A percentile compares a stretch with the other conserved stretches of the same genome.
phyloP scores from a whole-genome alignment of 192 early-diverging fungal species.

The Rhizophlyctis rosea region DNA sequence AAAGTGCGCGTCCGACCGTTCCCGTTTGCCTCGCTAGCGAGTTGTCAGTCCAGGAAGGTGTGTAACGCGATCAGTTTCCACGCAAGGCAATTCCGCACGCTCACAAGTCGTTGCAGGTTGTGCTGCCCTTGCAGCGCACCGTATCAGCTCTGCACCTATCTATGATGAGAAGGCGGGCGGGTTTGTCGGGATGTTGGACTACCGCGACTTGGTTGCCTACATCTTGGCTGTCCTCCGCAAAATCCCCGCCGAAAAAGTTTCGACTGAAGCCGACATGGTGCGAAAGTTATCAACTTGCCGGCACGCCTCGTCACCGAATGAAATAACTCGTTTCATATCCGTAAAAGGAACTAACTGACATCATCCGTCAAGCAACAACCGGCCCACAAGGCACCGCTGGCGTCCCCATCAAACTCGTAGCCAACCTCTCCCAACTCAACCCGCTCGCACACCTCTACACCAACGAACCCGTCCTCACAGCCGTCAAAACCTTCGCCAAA shows the following conservation, averaged over 20 bases:
- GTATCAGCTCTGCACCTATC: slow-evolving; percentile 48
- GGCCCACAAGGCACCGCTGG: slow-evolving; percentile 33
- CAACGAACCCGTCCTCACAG: slow-evolving; percentile 27
- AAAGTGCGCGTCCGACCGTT: slow-evolving; percentile 16
- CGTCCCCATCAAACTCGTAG: slow-evolving; percentile 43
- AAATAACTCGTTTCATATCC: no score
- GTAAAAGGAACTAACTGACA: slow-evolving; percentile 48
- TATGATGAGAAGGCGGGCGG: slow-evolving; percentile 38
- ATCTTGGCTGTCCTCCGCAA: slow-evolving; percentile 48
- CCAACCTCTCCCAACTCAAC: slow-evolving; percentile 45
- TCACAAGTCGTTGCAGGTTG: slow-evolving; percentile 22
- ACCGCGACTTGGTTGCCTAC: slow-evolving; percentile 49
- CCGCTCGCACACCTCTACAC: slow-evolving; percentile 39
- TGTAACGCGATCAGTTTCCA: not conserved
- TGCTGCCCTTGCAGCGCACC: slow-evolving; percentile 40
- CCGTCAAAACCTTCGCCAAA: slow-evolving; percentile 35
- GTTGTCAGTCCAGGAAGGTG: slow-evolving; percentile 43
- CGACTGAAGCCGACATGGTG: slow-evolving; percentile 34
- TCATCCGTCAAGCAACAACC: slow-evolving; percentile 40
- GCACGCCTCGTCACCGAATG: no score
- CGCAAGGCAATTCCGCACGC: not conserved
- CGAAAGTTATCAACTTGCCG: not conserved
- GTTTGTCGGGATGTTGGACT: slow-evolving; percentile 53
- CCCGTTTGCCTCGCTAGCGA: slow-evolving; percentile 46
- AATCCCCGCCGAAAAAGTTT: slow-evolving; percentile 23